Evolutionary conservation across 768 basidiomycete genomes (phyloP), one percentile per base, ranked within the genome.

Genomic region (Lepiota brunneoincarnata): DNA sequence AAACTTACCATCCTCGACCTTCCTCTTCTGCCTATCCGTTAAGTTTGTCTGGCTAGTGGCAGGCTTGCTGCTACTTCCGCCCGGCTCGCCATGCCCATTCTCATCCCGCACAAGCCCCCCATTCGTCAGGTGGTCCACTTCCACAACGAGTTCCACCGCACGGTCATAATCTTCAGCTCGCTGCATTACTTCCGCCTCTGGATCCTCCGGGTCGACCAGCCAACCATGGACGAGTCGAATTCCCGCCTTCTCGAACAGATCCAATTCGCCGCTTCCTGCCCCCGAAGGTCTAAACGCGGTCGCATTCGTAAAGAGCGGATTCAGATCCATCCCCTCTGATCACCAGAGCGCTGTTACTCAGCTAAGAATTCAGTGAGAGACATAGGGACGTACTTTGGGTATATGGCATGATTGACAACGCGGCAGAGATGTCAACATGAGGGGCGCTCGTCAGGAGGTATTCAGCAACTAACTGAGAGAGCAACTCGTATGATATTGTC

Each of bases 221-320:
- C 94, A 97, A 1, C 94, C 94, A 55, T 96, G 93, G 1, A 93
- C 84, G 37, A 97, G 82, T 4, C 80, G 72, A 40, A 96, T 90
- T 7, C 84, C 85, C 0, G 84, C 89, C 40, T 90, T 84, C n/a
- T 84, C 73, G 62, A 97, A 97, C 6, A 97, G 80, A 55, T 88
- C 82, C 40, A 97, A 80, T 63, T 91, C 94, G 1, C 90, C 92
- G 0, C 82, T 82, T 24, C 56, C 62, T 11, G 77, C 76, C 1
- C 79, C 81, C 7, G 74, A 73, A 1, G 91, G 87, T 11, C 81
- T 75, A 65, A 95, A 94, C 0, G 82, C 78, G 2, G 79, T 80
- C 6, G 84, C 64, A 0, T 79, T 79, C 0, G 85, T 88, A 66
- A 97, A 97, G 0, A 84, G 68, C 1, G 93, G 91, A 61, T 97